phyloP scores from a whole-genome alignment of 2,329 filamentous ascomycete species.

The Aureobasidium subglaciale region DNA sequence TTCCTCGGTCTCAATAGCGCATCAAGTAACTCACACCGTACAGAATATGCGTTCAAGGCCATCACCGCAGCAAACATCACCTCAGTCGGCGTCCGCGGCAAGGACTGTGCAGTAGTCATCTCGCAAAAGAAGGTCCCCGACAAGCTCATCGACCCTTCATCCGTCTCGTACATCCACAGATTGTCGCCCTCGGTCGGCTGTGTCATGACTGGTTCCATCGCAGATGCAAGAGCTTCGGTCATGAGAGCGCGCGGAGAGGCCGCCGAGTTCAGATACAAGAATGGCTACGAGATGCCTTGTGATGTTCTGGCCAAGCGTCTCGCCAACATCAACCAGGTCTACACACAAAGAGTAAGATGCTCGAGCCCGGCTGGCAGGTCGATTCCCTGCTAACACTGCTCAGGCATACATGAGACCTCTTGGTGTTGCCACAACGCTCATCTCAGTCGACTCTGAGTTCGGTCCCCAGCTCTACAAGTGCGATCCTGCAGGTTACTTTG shows the following conservation, averaged over 20 bases:
- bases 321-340: conserved; percentile 98
- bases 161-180: conserved; percentile 95
- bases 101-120: conserved; percentile 92
- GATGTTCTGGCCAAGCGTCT: conserved; percentile 93
- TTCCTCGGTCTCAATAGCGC: not conserved
- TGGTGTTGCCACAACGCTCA: conserved; percentile 89
- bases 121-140: conserved; percentile 99
- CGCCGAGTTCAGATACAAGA: conserved; percentile 97
- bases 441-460: conserved; percentile 85
- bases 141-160: conserved; percentile 96
- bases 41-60: conserved; percentile 99
- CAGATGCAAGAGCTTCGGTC: conserved; percentile 88
- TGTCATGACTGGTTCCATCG: conserved; percentile 98
- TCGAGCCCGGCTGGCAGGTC: not conserved
- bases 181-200: conserved; percentile 94
- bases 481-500: conserved; percentile 95
- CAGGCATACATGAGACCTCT: conserved; percentile 97
- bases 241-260: conserved; percentile 91
- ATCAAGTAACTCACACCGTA: conserved; percentile 11
- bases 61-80: conserved; percentile 99
- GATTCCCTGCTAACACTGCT: conserved; percentile 11
- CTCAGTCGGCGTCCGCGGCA: conserved; percentile 89
- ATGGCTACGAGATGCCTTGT: conserved; percentile 98
- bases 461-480: conserved; percentile 97
- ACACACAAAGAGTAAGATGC: conserved; percentile 78